Evolutionary conservation across 1,284 basidiomycete genomes (phyloP).

Genomic region (Sporisorium iseilematis-ciliati): DNA sequence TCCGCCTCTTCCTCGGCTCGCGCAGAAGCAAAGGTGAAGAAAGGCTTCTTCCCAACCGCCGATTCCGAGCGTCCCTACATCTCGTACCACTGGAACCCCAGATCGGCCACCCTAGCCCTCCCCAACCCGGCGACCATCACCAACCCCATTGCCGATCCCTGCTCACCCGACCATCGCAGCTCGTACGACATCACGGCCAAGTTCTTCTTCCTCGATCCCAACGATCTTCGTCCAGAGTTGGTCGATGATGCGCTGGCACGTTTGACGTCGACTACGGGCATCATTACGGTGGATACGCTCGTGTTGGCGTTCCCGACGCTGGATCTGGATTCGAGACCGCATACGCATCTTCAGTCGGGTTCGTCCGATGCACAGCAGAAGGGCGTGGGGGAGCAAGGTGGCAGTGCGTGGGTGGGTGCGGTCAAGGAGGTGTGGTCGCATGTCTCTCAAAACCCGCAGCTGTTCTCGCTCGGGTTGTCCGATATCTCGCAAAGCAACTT

Average conservation of each 20-base stretch:
- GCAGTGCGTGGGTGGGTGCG: constrained; percentile 4
- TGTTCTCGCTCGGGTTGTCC: constrained; percentile 55
- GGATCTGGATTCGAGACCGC: constrained; percentile 39
- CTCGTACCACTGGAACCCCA: constrained; percentile 51
- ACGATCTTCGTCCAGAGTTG: constrained; percentile 22
- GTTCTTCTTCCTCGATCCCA: constrained; percentile 57
- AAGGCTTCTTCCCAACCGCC: constrained; percentile 52
- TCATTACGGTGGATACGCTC: constrained; percentile 60
- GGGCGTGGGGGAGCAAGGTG: background rate
- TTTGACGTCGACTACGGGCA: constrained; percentile 54
- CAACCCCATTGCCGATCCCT: constrained; percentile 57
- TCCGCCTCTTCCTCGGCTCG: constrained; percentile 12
- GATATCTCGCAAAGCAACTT: constrained; percentile 47
- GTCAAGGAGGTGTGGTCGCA: constrained; percentile 32
- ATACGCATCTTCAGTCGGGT: constrained; percentile 6
- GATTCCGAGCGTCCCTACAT: constrained; percentile 53
- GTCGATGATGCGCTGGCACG: constrained; percentile 58
- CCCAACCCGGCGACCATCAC: constrained; percentile 58
- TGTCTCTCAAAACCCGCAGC: constrained; percentile 53
- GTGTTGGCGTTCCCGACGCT: constrained; percentile 52
- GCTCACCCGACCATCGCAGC: constrained; percentile 48
- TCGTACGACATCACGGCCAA: constrained; percentile 65
- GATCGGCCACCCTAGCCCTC: constrained; percentile 36
- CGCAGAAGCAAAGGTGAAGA: constrained; percentile 17
- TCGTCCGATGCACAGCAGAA: background rate